A percentile compares a stretch with the other conserved stretches of the same genome.
Evolutionary conservation across 192 early-diverging fungal species (phyloP).

Genomic region (Phycomyces nitens): DNA sequence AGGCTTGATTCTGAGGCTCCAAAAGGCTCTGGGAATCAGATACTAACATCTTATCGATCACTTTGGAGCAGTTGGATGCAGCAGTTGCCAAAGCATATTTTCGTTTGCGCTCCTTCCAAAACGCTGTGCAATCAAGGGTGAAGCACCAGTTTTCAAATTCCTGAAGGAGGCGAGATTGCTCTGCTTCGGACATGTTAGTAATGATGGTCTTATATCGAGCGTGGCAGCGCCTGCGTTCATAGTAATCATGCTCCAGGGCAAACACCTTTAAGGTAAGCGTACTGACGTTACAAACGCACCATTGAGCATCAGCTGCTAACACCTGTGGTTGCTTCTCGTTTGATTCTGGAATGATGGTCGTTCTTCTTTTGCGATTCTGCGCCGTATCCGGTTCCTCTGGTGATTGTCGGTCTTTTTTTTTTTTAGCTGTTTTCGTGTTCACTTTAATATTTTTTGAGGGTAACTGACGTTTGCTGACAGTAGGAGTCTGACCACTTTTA

Average conservation of each 20-base stretch:
- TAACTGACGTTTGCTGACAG: too few relatives aligned
- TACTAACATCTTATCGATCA: background rate
- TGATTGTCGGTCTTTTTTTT: too few relatives aligned
- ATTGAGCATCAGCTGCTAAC: constrained; percentile 3
- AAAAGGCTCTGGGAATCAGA: background rate
- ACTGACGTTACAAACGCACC: background rate
- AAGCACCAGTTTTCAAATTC: constrained; percentile 1
- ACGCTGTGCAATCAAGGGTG: constrained; percentile 1
- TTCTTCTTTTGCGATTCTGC: too few relatives aligned
- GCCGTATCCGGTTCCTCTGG: too few relatives aligned
- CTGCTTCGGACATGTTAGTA: constrained; percentile 1
- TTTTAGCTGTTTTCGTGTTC: too few relatives aligned
- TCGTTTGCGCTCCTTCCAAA: constrained; percentile 9
- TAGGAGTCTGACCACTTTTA: too few relatives aligned
- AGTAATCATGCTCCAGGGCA: background rate
- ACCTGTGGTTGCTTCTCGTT: background rate
- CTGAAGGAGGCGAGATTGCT: background rate
- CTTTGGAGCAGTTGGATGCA: background rate
- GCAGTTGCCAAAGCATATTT: background rate
- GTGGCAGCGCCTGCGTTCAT: background rate
- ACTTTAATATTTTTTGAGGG: too few relatives aligned
- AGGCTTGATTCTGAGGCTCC: background rate
- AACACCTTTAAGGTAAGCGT: background rate
- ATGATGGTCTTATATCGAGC: constrained; percentile 3
- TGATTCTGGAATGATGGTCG: background rate